Evolutionary conservation across 2,329 filamentous ascomycete genomes (phyloP), one percentile per base, ranked within the genome.

Genomic region (Fonsecaea monophora): DNA sequence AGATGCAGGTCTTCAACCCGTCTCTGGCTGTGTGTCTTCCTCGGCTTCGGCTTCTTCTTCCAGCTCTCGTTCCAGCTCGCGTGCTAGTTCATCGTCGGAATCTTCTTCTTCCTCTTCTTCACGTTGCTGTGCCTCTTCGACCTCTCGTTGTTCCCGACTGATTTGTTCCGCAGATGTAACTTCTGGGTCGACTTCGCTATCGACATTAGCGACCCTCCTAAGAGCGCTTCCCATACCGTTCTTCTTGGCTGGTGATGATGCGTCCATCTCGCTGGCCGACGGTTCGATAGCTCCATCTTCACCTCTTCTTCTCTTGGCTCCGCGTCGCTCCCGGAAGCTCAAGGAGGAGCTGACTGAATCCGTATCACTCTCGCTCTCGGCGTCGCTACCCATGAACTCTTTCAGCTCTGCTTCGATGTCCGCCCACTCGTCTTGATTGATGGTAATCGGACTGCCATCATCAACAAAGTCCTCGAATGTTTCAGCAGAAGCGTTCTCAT

Each of bases 361-460:
- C 25, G 77, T 73, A 65, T 87, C 84, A 63, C 80, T 82, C 64
- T 84, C 83, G 64, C 83, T 81, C 21, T 83, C 82, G 56, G 82
- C 79, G 56, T 83, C 80, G 53, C 77, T 79, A 53, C 78, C 75
- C 71, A 95, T 80, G 71, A 95, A 94, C 54, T 92, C 91, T 13
- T 86, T 87, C 9, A 96, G 80, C 74, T 96, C 92, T 66, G 90
- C 88, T 70, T 92, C 89, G 1, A 86, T 84, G 9, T 81, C 83
- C 4, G 82, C 85, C 83, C 88, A 89, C 74, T 91, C 84, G 63
- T 90, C 87, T 13, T 81, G 84, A 60, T 88, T 84, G 68, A 88
- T 85, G 1, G 85, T 86, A 18, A 83, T 82, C 1, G 77, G 82
- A 57, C 72, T 73, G 30, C 66, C 64, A n/a, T 72, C 69, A 40